A percentile compares a stretch with the other conserved stretches of the same genome.
Conservation (phyloP, 257 asterid genomes). For the Nicotiana benthamiana region DNA sequence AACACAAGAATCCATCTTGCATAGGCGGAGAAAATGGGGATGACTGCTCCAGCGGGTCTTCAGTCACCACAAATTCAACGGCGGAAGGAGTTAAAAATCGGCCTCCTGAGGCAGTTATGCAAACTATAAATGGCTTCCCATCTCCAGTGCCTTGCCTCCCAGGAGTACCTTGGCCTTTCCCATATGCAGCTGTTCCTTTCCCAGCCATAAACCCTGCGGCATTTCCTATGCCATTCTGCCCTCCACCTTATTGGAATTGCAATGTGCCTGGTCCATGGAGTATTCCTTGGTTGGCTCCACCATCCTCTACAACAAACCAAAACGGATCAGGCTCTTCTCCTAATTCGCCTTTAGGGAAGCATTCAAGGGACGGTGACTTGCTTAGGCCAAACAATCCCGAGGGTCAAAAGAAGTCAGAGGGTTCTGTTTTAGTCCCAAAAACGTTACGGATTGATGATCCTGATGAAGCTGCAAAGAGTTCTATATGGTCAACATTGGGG, state of each 20-base stretch:
- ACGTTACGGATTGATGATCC: conserved; percentile 79
- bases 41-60: conserved; percentile 38
- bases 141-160: conserved; percentile 51
- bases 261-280: conserved; percentile 51
- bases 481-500: conserved; percentile 81
- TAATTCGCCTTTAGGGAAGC: conserved; percentile 60
- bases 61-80: conserved; percentile 24
- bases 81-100: conserved; percentile 21
- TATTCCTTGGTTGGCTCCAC: conserved; percentile 44
- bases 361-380: conserved; percentile 56
- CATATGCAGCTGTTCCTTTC: conserved; percentile 37
- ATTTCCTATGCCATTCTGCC: conserved; percentile 49
- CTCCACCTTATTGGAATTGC: conserved; percentile 62
- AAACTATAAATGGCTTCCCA: conserved; percentile 36
- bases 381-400: conserved; percentile 21
- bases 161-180: conserved; percentile 55
- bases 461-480: conserved; percentile 81
- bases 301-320: conserved; percentile 26
- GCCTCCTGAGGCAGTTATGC: conserved; percentile 28
- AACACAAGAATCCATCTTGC: conserved; percentile 17
- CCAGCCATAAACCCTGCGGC: conserved; percentile 50
- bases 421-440: conserved; percentile 54
- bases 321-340: conserved; percentile 19
- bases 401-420: conserved; percentile 18
- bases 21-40: conserved; percentile 30